These are phyloP conservation scores for Daldinia bambusicola DNA, from an alignment of 495 filamentous ascomycete species.

Conservation along the genomic window DNA sequence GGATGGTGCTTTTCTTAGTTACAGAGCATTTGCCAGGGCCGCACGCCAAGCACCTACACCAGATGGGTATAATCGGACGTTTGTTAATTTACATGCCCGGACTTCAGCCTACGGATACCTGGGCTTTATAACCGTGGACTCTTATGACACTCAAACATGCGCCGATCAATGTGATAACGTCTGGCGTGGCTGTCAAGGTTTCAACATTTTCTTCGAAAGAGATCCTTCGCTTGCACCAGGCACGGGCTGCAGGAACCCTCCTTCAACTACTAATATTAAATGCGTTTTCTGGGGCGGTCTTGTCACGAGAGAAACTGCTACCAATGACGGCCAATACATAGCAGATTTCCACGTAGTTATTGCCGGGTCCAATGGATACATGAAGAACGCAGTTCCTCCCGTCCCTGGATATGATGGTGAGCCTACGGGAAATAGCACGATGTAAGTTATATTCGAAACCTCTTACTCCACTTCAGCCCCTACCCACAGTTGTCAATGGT, in stretches of 20 bases:
- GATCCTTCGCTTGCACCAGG: slow-evolving; percentile 54
- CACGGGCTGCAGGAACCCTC: slow-evolving; percentile 56
- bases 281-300: slow-evolving; percentile 61
- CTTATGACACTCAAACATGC: slow-evolving; percentile 57
- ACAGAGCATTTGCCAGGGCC: slow-evolving; percentile 27
- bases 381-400: slow-evolving; percentile 44
- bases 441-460: too few relatives aligned
- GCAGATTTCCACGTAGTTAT: slow-evolving; percentile 57
- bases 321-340: slow-evolving; percentile 53
- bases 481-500: too few relatives aligned
- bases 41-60: slow-evolving; percentile 50
- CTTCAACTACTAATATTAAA: slow-evolving; percentile 63
- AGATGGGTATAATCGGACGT: slow-evolving; percentile 53
- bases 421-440: slow-evolving; percentile 52
- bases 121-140: slow-evolving; percentile 51
- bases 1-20: slow-evolving; percentile 45
- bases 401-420: slow-evolving; percentile 48
- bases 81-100: slow-evolving; percentile 51
- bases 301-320: slow-evolving; percentile 47
- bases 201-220: slow-evolving; percentile 62
- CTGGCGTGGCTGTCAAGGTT: slow-evolving; percentile 42
- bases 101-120: slow-evolving; percentile 54
- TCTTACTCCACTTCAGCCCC: too few relatives aligned
- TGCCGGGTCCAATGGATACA: slow-evolving; percentile 58
- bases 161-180: slow-evolving; percentile 48